A percentile compares a stretch with the other conserved stretches of the same genome.
Evolutionary conservation across 148 eudicot species (phyloP).

Genomic region (Chenopodium formosanum): DNA sequence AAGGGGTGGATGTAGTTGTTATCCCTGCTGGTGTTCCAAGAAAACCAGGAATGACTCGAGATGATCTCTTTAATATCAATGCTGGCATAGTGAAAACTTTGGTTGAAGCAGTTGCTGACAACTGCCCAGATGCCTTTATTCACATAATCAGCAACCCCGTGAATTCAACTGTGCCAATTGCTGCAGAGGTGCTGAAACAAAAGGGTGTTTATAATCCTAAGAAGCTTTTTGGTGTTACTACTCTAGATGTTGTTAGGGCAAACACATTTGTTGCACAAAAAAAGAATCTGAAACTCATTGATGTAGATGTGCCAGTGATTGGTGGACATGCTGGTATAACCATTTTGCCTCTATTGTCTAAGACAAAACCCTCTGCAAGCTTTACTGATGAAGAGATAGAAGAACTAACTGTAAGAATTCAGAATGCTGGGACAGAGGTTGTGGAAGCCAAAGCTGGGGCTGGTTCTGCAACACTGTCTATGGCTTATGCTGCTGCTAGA

Average conservation of each 20-base stretch:
- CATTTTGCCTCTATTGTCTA: constrained; percentile 74
- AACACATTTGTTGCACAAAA: constrained; percentile 87
- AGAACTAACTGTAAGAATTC: constrained; percentile 74
- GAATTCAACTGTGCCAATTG: constrained; percentile 90
- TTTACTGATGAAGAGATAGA: constrained; percentile 66
- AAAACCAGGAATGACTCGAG: constrained; percentile 95
- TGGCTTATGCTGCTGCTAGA: constrained; percentile 97
- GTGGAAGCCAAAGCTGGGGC: constrained; percentile 97
- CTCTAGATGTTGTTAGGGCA: constrained; percentile 88
- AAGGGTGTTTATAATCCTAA: constrained; percentile 88
- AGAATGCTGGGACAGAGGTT: constrained; percentile 92
- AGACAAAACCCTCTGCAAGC: constrained; percentile 70
- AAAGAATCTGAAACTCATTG: constrained; percentile 76
- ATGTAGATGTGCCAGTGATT: constrained; percentile 85
- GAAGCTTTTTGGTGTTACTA: constrained; percentile 87
- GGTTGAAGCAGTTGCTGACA: constrained; percentile 83
- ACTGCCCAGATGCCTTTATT: constrained; percentile 84
- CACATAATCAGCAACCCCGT: constrained; percentile 94
- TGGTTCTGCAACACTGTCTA: constrained; percentile 88
- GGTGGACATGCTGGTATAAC: constrained; percentile 97
- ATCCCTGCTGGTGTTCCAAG: constrained; percentile 96
- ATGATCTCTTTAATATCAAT: constrained; percentile 84
- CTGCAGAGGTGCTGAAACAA: constrained; percentile 76
- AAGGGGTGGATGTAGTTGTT: constrained; percentile 72
- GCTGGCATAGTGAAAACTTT: constrained; percentile 75